Evolutionary conservation across 2,329 filamentous ascomycete species (phyloP).

Genomic region (Penicillium sp.): DNA sequence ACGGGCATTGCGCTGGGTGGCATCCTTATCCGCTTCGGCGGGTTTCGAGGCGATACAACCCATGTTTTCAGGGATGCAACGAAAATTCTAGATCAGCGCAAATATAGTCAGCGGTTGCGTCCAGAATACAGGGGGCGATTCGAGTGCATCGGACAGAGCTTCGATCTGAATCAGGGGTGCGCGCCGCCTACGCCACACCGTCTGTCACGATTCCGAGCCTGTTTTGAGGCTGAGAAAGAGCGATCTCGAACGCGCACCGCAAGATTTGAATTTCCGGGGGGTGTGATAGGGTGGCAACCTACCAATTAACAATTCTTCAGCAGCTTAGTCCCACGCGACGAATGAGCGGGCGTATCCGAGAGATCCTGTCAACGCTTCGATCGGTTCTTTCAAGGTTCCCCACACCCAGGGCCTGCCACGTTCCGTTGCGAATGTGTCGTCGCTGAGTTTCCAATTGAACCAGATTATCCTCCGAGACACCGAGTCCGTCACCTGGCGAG

Average conservation of each 20-base stretch:
- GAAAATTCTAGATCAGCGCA: neutral
- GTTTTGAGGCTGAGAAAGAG: neutral
- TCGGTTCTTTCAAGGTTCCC: constrained; percentile 17
- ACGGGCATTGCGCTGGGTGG: constrained; percentile 55
- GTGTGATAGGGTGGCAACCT: constrained; percentile 4
- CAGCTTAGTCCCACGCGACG: constrained; percentile 2
- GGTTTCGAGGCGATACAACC: constrained; percentile 48
- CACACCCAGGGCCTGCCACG: constrained; percentile 21
- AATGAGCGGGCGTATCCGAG: constrained; percentile 8
- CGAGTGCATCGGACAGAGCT: neutral
- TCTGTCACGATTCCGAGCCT: neutral
- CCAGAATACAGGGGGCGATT: neutral
- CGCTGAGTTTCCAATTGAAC: constrained; percentile 24
- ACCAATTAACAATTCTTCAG: constrained; percentile 9
- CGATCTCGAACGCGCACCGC: neutral
- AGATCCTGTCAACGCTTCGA: constrained; percentile 11
- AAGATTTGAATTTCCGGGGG: neutral
- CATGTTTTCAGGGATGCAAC: constrained; percentile 32
- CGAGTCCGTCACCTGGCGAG: neutral
- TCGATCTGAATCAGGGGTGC: constrained; percentile 27
- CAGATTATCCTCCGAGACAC: constrained; percentile 17
- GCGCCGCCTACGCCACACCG: constrained; percentile 2
- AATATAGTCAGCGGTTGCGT: neutral
- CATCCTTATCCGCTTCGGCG: constrained; percentile 44
- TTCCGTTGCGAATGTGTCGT: constrained; percentile 19